Conservation (phyloP, 2,329 filamentous ascomycete species). For the Tolypocladium ovalisporum region DNA sequence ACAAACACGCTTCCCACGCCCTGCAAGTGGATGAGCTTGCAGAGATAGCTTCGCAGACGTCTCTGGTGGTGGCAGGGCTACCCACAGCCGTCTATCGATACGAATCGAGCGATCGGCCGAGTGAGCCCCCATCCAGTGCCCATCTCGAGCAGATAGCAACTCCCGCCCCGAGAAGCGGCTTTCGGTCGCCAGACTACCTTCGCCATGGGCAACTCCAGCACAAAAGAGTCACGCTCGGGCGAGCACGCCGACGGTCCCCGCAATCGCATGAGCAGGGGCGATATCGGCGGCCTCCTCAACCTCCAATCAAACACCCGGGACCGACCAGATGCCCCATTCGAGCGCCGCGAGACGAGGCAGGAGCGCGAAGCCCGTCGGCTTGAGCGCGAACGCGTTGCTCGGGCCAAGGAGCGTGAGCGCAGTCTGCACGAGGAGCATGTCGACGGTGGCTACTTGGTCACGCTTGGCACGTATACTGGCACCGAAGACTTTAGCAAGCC, state of each 20-base stretch:
- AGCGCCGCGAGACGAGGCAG: conserved; percentile 77
- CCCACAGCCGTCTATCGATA: not conserved
- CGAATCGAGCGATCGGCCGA: not conserved
- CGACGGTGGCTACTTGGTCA: conserved; percentile 90
- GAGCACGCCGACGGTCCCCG: conserved; percentile 12
- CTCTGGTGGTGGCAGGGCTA: not conserved
- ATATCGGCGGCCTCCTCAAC: conserved; percentile 35
- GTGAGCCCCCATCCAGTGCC: not conserved
- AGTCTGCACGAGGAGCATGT: conserved; percentile 88
- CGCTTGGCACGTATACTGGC: conserved; percentile 85
- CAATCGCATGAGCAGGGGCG: conserved; percentile 27
- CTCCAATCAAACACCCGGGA: conserved; percentile 27
- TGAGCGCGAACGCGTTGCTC: conserved; percentile 66
- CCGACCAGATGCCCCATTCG: conserved; percentile 33
- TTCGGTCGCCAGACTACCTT: not conserved
- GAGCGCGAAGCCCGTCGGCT: conserved; percentile 79
- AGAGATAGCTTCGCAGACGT: not conserved
- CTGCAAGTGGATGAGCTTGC: not conserved
- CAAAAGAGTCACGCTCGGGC: conserved; percentile 25
- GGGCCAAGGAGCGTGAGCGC: conserved; percentile 76
- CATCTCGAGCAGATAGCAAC: not conserved
- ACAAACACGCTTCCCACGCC: not conserved
- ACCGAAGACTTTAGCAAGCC: conserved; percentile 87
- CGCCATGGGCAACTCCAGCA: conserved; percentile 27
- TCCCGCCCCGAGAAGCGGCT: not conserved